Base-by-base conservation (phyloP, 2,329 filamentous ascomycete genomes). In the Talaromyces piceae region DNA sequence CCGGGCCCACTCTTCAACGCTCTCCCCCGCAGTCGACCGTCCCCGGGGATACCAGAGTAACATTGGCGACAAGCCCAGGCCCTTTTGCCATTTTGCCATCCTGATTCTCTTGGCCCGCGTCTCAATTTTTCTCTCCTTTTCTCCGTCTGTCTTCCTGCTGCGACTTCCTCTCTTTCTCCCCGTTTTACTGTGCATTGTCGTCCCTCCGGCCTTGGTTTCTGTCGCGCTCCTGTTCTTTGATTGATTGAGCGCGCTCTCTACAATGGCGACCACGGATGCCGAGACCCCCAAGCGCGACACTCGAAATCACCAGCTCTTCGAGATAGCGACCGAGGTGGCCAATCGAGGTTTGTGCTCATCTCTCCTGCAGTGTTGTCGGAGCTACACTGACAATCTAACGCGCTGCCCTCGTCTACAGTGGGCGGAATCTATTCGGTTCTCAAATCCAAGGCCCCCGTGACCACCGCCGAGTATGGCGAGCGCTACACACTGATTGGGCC, bases 341-440 rank as follows among this genome's bases (percentile, higher is more conserved):
- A 95, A 97, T 78, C 83, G 93, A 80, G 88, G 88, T 91, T 45
- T 31, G 55, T 43, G 69, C 52, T 52, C 52, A 4, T 48, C 47
- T 54, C 52, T 33, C 31, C 8, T 20, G 28, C 44, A 51, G 44
- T 54, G 20, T 50, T 30, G 43, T 47, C 48, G 54, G 47, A 55
- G 48, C 49, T 55, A n/a, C n/a, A n/a, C n/a, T 45, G 41, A 7
- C 8, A 23, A 9, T 11, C 11, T 45, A 28, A 55, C 49, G 27
- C 3, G 33, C 31, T 52, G 23, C 43, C 57, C 63, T 53, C 39
- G 18, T 39, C 30, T 27, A 33, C 59, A 94, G 93, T 98, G 56
- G 93, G 93, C 66, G 93, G 93, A 63, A 98, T 98, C 74, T 98
- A 98, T 78, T 97, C 91, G 13, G 93, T 98, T 59, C 84, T 98